Percentiles rank a stretch among this genome's conserved stretches.
phyloP scores from a whole-genome alignment of 176 grass and related monocot species.

The Carex pumila region DNA sequence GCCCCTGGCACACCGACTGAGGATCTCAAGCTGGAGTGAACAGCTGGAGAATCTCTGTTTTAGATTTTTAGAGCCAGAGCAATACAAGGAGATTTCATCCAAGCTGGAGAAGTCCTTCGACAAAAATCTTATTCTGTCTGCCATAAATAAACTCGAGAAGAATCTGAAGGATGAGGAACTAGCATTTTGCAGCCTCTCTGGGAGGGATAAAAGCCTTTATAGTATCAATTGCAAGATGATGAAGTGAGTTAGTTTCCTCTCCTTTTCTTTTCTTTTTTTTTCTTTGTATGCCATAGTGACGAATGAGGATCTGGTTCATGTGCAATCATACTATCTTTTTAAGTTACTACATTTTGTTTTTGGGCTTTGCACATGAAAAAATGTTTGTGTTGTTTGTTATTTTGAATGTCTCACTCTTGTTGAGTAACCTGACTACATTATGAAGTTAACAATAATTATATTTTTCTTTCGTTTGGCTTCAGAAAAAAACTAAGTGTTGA shows the following conservation, averaged over 20 bases:
- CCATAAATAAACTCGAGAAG: conserved; percentile 48
- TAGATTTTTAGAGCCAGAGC: conserved; percentile 64
- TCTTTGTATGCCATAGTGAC: neutral
- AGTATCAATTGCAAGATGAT: conserved; percentile 84
- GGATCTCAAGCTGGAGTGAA: conserved; percentile 87
- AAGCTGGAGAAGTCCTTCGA: conserved; percentile 62
- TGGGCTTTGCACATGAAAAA: neutral
- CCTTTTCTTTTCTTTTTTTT: neutral
- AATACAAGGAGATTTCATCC: conserved; percentile 57
- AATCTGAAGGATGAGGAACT: conserved; percentile 57
- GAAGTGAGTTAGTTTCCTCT: conserved; percentile 41
- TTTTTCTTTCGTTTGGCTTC: neutral
- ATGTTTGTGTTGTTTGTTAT: neutral
- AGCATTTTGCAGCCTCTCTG: conserved; percentile 55
- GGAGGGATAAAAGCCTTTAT: conserved; percentile 86
- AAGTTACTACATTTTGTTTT: neutral
- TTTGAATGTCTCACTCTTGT: neutral
- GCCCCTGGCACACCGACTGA: conserved; percentile 69
- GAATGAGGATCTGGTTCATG: neutral
- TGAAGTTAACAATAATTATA: neutral
- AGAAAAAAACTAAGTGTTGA: conserved; percentile 83
- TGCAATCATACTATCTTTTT: neutral
- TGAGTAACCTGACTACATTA: neutral
- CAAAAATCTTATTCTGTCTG: conserved; percentile 54
- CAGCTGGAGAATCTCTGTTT: conserved; percentile 92